Evolutionary conservation across 768 basidiomycete species (phyloP).

Genomic region (Boletus subparvulus): DNA sequence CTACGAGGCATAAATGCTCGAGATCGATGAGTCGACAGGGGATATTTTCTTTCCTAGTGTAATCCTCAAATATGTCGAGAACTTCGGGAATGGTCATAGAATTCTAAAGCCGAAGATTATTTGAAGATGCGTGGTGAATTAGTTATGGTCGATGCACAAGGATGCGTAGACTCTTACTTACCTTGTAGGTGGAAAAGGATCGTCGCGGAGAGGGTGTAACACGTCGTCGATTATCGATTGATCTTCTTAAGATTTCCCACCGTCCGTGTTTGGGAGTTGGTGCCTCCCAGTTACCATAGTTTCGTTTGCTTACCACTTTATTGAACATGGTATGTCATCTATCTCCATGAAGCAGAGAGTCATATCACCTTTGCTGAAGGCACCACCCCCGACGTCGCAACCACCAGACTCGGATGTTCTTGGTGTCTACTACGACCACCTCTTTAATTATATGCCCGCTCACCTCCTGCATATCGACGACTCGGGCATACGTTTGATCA

Average conservation of each 20-base stretch:
- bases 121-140: background rate
- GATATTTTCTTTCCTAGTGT: constrained; percentile 8
- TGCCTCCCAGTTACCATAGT: background rate
- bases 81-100: constrained; percentile 20
- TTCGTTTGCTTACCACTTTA: background rate
- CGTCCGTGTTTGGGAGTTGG: background rate
- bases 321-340: constrained; percentile 1
- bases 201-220: background rate
- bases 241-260: background rate
- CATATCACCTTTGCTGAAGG: background rate
- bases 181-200: background rate
- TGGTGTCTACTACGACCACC: constrained; percentile 11
- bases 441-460: constrained; percentile 18
- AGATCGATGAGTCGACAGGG: constrained; percentile 20
- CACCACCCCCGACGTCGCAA: background rate
- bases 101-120: background rate
- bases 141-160: background rate
- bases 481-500: constrained; percentile 5
- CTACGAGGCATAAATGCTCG: constrained; percentile 12
- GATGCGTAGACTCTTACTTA: background rate
- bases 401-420: background rate
- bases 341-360: background rate
- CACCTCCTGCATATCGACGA: constrained; percentile 15
- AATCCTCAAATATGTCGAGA: constrained; percentile 9
- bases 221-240: background rate